Percentiles rank a stretch among this genome's conserved stretches.
Conservation (phyloP, 352 stramenopile genomes). For the Globisporangium yorkense region DNA sequence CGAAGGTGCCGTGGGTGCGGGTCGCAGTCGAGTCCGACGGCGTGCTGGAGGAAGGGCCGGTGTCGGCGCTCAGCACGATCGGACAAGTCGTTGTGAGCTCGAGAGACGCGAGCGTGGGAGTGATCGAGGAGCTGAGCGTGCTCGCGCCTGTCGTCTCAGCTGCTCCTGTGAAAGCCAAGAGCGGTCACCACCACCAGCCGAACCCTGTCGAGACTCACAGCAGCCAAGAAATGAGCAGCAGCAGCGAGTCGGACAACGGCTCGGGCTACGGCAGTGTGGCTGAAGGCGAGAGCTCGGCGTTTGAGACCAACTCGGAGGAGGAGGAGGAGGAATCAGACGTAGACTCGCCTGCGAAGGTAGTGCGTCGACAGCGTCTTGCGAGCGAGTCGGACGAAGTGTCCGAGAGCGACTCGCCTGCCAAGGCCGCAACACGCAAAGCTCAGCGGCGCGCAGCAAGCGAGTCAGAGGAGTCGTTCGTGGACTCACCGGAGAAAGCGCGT, state of each 20-base stretch:
- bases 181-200: neutral
- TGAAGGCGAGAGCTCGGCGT: slow-evolving; percentile 6
- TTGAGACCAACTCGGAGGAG: neutral
- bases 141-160: neutral
- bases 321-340: neutral
- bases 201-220: neutral
- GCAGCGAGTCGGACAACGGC: slow-evolving; percentile 1
- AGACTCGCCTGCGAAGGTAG: neutral
- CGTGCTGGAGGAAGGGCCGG: slow-evolving; percentile 3
- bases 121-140: slow-evolving; percentile 2
- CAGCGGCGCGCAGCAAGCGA: too few relatives aligned
- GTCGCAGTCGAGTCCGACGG: slow-evolving; percentile 7
- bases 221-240: neutral
- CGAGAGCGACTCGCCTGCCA: neutral
- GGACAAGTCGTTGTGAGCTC: slow-evolving; percentile 3
- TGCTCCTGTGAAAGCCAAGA: neutral
- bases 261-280: slow-evolving; percentile 8
- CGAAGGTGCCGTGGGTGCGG: slow-evolving; percentile 2
- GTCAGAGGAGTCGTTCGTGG: neutral
- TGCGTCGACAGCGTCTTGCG: neutral
- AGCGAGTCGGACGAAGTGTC: neutral
- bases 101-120: neutral
- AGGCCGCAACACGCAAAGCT: neutral
- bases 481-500: neutral
- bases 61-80: slow-evolving; percentile 13